phyloP scores from a whole-genome alignment of 2,329 filamentous ascomycete species.

The Emmonsiellopsis sp. region DNA sequence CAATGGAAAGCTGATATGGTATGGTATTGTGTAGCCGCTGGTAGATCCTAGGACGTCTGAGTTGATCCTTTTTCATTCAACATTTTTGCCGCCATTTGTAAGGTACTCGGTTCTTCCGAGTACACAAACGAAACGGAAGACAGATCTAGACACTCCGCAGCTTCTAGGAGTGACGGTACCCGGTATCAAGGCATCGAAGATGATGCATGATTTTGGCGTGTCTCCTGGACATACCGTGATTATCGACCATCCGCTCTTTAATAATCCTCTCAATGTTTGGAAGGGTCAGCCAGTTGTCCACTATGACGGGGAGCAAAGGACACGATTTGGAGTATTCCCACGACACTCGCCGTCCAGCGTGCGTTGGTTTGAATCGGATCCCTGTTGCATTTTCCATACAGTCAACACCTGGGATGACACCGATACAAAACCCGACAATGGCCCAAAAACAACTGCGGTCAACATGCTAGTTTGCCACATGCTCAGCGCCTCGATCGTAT shows the following conservation, averaged over 20 bases:
- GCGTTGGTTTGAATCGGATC: constrained; percentile 58
- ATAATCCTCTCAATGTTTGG: constrained; percentile 42
- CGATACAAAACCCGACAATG: constrained; percentile 4
- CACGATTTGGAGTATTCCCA: constrained; percentile 61
- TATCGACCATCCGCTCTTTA: constrained; percentile 58
- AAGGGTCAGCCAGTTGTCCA: constrained; percentile 46
- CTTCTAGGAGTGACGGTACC: constrained; percentile 49
- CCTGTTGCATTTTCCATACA: constrained; percentile 64
- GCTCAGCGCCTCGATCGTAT: constrained; percentile 57
- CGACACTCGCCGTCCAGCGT: constrained; percentile 49
- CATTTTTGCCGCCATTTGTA: constrained; percentile 56
- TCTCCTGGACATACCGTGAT: constrained; percentile 56
- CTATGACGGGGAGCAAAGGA: constrained; percentile 49
- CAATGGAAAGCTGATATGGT: not conserved
- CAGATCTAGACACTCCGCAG: constrained; percentile 20
- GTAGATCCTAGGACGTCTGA: constrained; percentile 58
- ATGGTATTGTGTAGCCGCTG: constrained; percentile 43
- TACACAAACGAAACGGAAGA: constrained; percentile 12
- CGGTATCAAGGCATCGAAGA: constrained; percentile 54
- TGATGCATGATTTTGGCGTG: constrained; percentile 71
- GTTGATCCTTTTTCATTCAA: constrained; percentile 59
- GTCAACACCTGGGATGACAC: constrained; percentile 59
- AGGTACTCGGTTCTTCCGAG: constrained; percentile 54
- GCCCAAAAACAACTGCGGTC: constrained; percentile 35
- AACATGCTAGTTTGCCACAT: constrained; percentile 59